phyloP scores from a whole-genome alignment of 345 rosid genomes.

The Murraya paniculata region DNA sequence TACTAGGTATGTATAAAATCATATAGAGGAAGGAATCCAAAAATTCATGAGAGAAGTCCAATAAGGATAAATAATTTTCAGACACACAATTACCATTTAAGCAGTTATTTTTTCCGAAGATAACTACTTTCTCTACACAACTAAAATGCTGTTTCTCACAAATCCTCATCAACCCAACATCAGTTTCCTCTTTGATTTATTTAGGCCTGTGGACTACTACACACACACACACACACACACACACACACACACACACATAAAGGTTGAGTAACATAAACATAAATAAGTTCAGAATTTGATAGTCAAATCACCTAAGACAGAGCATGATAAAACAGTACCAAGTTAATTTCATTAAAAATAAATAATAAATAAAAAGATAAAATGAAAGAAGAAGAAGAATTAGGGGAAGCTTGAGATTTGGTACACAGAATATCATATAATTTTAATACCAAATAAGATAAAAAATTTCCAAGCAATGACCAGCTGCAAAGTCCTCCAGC shows the following conservation, averaged over 20 bases:
- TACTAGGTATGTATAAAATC: not conserved
- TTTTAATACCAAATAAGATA: not conserved
- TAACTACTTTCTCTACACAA: not conserved
- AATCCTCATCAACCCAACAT: not conserved
- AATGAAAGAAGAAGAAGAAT: not conserved
- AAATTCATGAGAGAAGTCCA: not conserved
- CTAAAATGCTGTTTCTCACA: not conserved
- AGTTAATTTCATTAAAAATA: not conserved
- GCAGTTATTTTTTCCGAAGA: not conserved
- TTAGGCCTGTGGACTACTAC: too few species aligned
- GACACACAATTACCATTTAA: not conserved
- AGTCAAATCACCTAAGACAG: not conserved
- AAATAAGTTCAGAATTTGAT: not conserved
- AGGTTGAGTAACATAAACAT: not conserved
- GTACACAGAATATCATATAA: not conserved
- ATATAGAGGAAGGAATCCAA: not conserved
- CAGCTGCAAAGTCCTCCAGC: not conserved
- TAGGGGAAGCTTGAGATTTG: not conserved
- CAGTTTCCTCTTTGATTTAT: not conserved
- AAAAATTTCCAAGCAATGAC: constrained; percentile 1
- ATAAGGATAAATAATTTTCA: not conserved
- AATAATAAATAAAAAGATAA: too few species aligned
- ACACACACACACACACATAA: not conserved
- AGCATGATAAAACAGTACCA: not conserved
- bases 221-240: too few species aligned